Conservation (phyloP, 805 yeast species). For the Metschnikowia vanudenii region DNA sequence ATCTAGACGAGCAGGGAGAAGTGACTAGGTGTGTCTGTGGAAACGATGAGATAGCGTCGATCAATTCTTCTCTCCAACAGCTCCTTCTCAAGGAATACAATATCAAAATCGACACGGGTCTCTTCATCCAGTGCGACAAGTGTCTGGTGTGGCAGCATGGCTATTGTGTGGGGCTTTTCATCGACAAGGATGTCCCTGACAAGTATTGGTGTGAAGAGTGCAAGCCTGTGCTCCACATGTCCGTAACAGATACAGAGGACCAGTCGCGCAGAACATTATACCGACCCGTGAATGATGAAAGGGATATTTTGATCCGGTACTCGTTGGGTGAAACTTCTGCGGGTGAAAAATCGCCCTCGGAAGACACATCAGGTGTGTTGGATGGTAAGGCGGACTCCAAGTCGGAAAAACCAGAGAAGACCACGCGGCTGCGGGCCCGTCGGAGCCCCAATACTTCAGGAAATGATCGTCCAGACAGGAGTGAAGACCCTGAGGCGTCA, state of each 20-base stretch:
- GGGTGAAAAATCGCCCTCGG: constrained; percentile 6
- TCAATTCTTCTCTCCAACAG: constrained; percentile 26
- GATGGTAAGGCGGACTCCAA: not conserved
- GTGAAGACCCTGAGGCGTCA: no score
- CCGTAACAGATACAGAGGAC: constrained; percentile 35
- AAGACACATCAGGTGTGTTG: constrained; percentile 2
- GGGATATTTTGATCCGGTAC: constrained; percentile 29
- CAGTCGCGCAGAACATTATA: constrained; percentile 33
- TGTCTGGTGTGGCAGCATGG: constrained; percentile 99
- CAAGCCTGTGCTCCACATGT: constrained; percentile 75
- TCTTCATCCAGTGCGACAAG: constrained; percentile 80
- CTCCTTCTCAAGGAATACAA: constrained; percentile 32
- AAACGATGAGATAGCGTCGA: constrained; percentile 34
- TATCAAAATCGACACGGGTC: constrained; percentile 51
- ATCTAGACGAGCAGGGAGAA: constrained; percentile 38
- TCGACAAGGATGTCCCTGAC: constrained; percentile 79
- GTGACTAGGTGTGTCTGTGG: constrained; percentile 44
- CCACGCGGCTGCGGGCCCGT: constrained; percentile 14
- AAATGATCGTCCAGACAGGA: no score
- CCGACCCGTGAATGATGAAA: constrained; percentile 40
- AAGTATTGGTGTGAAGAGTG: constrained; percentile 94
- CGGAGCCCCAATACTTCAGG: constrained; percentile 4
- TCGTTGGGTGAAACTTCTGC: not conserved
- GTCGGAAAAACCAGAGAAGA: constrained; percentile 14
- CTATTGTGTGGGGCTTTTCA: constrained; percentile 82